These are phyloP conservation scores for Pseudogymnoascus sp. DNA, from an alignment of 2,329 filamentous ascomycete species.

Conservation along the genomic window DNA sequence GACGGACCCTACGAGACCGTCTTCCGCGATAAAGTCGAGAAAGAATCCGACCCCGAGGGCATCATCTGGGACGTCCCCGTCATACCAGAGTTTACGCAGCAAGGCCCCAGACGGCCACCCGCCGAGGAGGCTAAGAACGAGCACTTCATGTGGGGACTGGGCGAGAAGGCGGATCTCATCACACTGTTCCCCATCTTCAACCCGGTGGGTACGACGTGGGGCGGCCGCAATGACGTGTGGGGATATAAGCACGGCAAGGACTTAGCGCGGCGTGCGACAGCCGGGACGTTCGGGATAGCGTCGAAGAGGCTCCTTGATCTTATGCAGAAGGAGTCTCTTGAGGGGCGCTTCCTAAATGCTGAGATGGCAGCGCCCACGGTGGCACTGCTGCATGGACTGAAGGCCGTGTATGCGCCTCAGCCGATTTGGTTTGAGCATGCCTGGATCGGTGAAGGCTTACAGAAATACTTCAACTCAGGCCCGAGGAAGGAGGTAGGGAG, in stretches of 20 bases:
- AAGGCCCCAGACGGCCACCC: constrained; percentile 55
- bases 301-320: constrained; percentile 65
- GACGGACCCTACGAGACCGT: constrained; percentile 62
- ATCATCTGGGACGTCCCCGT: constrained; percentile 57
- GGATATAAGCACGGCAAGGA: constrained; percentile 52
- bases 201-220: constrained; percentile 64
- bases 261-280: constrained; percentile 63
- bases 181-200: constrained; percentile 70
- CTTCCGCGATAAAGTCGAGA: constrained; percentile 54
- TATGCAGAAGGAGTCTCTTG: constrained; percentile 71
- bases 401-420: constrained; percentile 71
- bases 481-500: constrained; percentile 47
- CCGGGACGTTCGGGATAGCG: constrained; percentile 68
- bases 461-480: constrained; percentile 55
- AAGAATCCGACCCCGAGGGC: constrained; percentile 20
- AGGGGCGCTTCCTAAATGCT: constrained; percentile 68
- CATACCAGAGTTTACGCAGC: constrained; percentile 52
- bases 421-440: constrained; percentile 73
- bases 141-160: constrained; percentile 68
- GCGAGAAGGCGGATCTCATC: constrained; percentile 64
- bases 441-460: constrained; percentile 51
- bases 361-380: constrained; percentile 74
- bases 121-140: constrained; percentile 52
- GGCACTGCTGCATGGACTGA: constrained; percentile 69
- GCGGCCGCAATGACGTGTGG: constrained; percentile 51